phyloP scores from a whole-genome alignment of 257 asterid genomes.

The Ilex aquifolium region DNA sequence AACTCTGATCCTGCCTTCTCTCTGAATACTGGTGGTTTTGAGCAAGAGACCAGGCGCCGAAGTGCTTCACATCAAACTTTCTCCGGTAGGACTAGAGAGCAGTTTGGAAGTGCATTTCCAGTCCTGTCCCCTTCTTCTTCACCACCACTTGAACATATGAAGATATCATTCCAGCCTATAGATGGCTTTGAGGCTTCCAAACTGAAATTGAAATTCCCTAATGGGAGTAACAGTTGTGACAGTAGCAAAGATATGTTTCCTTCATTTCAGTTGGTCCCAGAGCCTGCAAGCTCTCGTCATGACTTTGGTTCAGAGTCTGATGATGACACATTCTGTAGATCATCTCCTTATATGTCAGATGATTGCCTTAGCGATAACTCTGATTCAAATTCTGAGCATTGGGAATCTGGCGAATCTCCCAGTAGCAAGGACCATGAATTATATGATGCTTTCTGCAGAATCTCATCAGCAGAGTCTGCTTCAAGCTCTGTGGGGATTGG shows the following conservation, averaged over 20 bases:
- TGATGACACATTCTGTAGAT: conserved; percentile 78
- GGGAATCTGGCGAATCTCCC: conserved; percentile 77
- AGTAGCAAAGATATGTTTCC: conserved; percentile 52
- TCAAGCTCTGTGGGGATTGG: conserved; percentile 37
- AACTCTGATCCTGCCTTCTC: conserved; percentile 22
- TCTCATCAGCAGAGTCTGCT: conserved; percentile 60
- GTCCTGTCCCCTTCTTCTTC: conserved; percentile 66
- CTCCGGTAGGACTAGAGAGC: conserved; percentile 39
- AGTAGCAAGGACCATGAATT: conserved; percentile 55
- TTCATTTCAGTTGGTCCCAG: conserved; percentile 96
- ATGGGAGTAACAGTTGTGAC: conserved; percentile 40
- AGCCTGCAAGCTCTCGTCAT: conserved; percentile 38
- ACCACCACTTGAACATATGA: conserved; percentile 94
- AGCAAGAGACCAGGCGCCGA: conserved; percentile 26
- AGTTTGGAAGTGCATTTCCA: conserved; percentile 43
- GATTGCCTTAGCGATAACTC: conserved; percentile 64
- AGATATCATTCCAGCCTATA: conserved; percentile 81
- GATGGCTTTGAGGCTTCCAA: conserved; percentile 60
- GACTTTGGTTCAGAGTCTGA: conserved; percentile 70
- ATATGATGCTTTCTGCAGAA: conserved; percentile 55
- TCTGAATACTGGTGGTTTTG: conserved; percentile 25
- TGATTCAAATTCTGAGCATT: conserved; percentile 75
- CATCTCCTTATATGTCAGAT: conserved; percentile 70
- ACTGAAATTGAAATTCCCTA: conserved; percentile 72
- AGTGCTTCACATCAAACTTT: conserved; percentile 25